These are phyloP conservation scores for Sclerotinia spermophila DNA, from an alignment of 2,329 filamentous ascomycete species.

Conservation along the genomic window DNA sequence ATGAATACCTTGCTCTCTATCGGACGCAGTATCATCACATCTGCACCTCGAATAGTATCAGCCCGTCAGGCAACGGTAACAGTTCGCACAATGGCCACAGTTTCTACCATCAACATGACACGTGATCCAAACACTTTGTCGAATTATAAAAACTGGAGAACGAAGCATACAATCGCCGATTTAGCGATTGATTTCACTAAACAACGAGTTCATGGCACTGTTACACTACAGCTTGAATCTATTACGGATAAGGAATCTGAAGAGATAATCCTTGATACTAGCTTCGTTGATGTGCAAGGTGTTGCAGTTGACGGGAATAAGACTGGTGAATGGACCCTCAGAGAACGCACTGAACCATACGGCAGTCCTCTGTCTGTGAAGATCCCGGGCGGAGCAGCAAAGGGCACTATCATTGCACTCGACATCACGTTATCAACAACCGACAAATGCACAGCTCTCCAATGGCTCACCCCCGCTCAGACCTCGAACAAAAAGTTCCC, in stretches of 20 bases:
- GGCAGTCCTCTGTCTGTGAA: constrained; percentile 66
- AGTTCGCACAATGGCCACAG: constrained; percentile 27
- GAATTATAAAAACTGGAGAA: constrained; percentile 87
- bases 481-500: constrained; percentile 94
- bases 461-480: constrained; percentile 92
- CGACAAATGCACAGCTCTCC: constrained; percentile 81
- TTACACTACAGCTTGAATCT: constrained; percentile 72
- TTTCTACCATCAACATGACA: constrained; percentile 25
- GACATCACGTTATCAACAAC: constrained; percentile 77
- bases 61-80: constrained; percentile 19
- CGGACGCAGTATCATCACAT: constrained; percentile 23
- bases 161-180: constrained; percentile 76
- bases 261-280: constrained; percentile 86
- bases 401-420: constrained; percentile 51
- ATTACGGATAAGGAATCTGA: constrained; percentile 68
- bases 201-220: constrained; percentile 72
- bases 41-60: constrained; percentile 21
- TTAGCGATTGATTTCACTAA: constrained; percentile 80
- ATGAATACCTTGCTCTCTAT: constrained; percentile 22
- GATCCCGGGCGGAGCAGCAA: constrained; percentile 52
- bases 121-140: constrained; percentile 87
- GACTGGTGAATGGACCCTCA: constrained; percentile 60
- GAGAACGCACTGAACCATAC: constrained; percentile 68
- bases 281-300: constrained; percentile 68
- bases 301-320: constrained; percentile 66